These are phyloP conservation scores for Berkeleyomyces rouxiae DNA, from an alignment of 2,329 filamentous ascomycete species.

Conservation along the genomic window DNA sequence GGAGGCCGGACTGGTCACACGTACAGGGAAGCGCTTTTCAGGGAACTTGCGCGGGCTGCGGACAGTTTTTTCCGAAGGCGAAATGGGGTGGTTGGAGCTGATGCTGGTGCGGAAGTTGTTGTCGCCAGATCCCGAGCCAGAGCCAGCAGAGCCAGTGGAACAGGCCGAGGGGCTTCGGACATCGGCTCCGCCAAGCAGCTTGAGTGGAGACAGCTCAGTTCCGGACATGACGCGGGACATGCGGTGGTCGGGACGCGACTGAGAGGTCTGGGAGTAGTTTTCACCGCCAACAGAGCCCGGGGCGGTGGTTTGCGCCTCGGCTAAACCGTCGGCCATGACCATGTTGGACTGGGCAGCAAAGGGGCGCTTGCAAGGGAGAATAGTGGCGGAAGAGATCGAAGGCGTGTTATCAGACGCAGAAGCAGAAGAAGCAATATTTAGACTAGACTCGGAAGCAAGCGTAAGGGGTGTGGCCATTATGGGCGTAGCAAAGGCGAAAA, in stretches of 20 bases:
- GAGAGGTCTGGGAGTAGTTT: slow-evolving; percentile 7
- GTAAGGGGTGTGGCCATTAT: slow-evolving; percentile 12
- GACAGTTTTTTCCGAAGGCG: slow-evolving; percentile 18
- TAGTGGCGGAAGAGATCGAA: slow-evolving; percentile 4
- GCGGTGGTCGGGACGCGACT: slow-evolving; percentile 14
- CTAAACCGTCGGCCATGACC: slow-evolving; percentile 10
- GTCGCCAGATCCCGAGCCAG: slow-evolving; percentile 9
- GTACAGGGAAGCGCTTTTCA: slow-evolving; percentile 45
- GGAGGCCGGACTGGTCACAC: slow-evolving; percentile 25
- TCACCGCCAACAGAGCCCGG: background rate
- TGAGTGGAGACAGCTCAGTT: slow-evolving; percentile 39
- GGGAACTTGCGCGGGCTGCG: slow-evolving; percentile 34
- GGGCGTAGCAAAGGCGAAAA: background rate
- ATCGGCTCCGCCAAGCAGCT: slow-evolving; percentile 29
- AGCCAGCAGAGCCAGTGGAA: slow-evolving; percentile 16
- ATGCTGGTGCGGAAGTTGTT: slow-evolving; percentile 14
- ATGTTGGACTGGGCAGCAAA: slow-evolving; percentile 8
- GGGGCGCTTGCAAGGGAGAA: slow-evolving; percentile 10
- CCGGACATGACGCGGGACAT: slow-evolving; percentile 40
- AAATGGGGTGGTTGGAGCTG: slow-evolving; percentile 13
- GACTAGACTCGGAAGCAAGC: slow-evolving; percentile 8
- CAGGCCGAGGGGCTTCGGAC: slow-evolving; percentile 16
- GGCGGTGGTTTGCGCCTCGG: slow-evolving; percentile 4
- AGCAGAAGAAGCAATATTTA: slow-evolving; percentile 6
- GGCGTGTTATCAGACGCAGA: background rate